Conservation (phyloP, 164 flowering plant species). For the Euptelea pleiosperma region DNA sequence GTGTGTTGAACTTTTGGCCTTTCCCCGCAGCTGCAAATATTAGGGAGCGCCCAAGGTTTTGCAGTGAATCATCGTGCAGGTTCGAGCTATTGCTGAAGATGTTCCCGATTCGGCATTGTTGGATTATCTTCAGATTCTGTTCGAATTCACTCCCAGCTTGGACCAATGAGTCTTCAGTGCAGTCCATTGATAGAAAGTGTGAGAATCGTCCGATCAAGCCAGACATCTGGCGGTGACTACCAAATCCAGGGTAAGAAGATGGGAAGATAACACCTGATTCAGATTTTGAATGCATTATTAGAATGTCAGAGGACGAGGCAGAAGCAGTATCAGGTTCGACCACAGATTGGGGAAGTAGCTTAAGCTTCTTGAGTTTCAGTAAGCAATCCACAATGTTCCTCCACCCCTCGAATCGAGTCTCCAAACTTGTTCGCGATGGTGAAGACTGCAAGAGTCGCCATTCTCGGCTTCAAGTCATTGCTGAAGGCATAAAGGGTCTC, state of each 20-base stretch:
- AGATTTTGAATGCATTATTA: constrained; percentile 17
- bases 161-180: constrained; percentile 55
- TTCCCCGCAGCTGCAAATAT: constrained; percentile 88
- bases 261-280: constrained; percentile 46
- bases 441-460: constrained; percentile 90
- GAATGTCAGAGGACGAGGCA: constrained; percentile 28
- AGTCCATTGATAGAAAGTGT: constrained; percentile 62
- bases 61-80: constrained; percentile 52
- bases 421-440: constrained; percentile 74
- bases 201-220: constrained; percentile 56
- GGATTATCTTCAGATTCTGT: constrained; percentile 70
- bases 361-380: constrained; percentile 74
- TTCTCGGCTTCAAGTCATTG: constrained; percentile 74
- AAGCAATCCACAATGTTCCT: constrained; percentile 84
- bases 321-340: constrained; percentile 45
- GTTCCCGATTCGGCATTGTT: constrained; percentile 70
- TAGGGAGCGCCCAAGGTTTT: constrained; percentile 71
- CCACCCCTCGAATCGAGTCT: constrained; percentile 73
- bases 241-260: constrained; percentile 22
- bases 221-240: constrained; percentile 22
- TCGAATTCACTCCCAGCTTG: constrained; percentile 63
- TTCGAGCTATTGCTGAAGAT: constrained; percentile 56
- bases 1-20: constrained; percentile 88
- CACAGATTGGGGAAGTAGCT: constrained; percentile 75
- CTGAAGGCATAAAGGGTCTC: constrained; percentile 75